Percentiles rank a stretch among this genome's conserved stretches.
Evolutionary conservation across 352 stramenopile genomes (phyloP).

Genomic region (Phytophthora niederhauseri): DNA sequence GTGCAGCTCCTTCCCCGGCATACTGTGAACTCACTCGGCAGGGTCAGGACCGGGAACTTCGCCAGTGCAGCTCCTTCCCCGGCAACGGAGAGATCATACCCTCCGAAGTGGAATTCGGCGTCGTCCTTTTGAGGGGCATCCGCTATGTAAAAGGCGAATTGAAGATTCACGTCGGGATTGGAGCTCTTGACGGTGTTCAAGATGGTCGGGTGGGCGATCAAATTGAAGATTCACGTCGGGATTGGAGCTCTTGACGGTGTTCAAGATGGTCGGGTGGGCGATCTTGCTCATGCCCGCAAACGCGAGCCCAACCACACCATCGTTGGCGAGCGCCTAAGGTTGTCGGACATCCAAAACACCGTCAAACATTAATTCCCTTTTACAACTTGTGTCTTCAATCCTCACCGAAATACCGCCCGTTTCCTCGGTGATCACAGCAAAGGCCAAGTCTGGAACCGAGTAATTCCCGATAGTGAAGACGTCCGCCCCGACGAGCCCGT

Average conservation of each 20-base stretch:
- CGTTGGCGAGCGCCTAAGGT: constrained; percentile 44
- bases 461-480: constrained; percentile 44
- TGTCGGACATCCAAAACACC: neutral
- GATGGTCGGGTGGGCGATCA: constrained; percentile 47
- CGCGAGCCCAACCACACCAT: constrained; percentile 61
- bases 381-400: neutral
- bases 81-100: constrained; percentile 44
- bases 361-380: neutral
- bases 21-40: constrained; percentile 24
- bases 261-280: constrained; percentile 46
- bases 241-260: constrained; percentile 32
- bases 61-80: constrained; percentile 28
- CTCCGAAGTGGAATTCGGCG: constrained; percentile 57
- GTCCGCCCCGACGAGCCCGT: constrained; percentile 43
- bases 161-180: constrained; percentile 34
- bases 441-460: constrained; percentile 33
- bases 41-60: constrained; percentile 49
- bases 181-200: constrained; percentile 37
- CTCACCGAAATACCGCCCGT: constrained; percentile 53
- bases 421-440: constrained; percentile 53
- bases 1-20: constrained; percentile 21
- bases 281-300: constrained; percentile 66
- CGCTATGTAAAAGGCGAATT: constrained; percentile 60
- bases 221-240: constrained; percentile 45
- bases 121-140: constrained; percentile 17